Evolutionary conservation across 352 stramenopile species (phyloP).

Genomic region (Pythium brassicae): DNA sequence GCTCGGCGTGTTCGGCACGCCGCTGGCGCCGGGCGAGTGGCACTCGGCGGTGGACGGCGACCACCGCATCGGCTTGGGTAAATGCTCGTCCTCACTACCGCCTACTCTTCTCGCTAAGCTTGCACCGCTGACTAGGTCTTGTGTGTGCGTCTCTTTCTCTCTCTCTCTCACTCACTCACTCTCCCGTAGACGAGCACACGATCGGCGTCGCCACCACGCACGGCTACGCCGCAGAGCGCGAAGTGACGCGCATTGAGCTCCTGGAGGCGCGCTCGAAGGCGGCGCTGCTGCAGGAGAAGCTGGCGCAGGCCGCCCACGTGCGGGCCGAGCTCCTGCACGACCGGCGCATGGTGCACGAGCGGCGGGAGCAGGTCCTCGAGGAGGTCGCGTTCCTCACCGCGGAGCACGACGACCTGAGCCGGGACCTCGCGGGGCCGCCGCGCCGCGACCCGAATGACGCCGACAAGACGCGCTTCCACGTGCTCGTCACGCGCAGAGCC

Average conservation of each 20-base stretch:
- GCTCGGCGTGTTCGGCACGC: constrained; percentile 53
- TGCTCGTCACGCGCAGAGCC: constrained; percentile 36
- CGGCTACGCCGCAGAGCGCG: constrained; percentile 43
- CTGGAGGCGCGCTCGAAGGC: constrained; percentile 57
- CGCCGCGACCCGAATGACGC: constrained; percentile 53
- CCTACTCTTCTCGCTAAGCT: too few relatives aligned
- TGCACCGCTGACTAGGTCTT: background rate
- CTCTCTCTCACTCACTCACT: background rate
- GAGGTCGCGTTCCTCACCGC: constrained; percentile 44
- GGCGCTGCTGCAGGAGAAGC: constrained; percentile 41
- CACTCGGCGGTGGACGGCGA: constrained; percentile 43
- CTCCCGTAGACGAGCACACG: constrained; percentile 41
- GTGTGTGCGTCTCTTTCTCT: background rate
- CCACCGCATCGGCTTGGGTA: constrained; percentile 43
- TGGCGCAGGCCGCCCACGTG: constrained; percentile 38
- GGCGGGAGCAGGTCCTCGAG: constrained; percentile 37
- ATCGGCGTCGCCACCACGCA: constrained; percentile 35
- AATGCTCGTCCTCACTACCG: background rate
- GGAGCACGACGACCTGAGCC: constrained; percentile 46
- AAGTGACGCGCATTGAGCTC: constrained; percentile 38
- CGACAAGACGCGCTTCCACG: constrained; percentile 62
- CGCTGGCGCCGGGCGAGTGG: constrained; percentile 48
- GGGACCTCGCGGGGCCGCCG: constrained; percentile 45
- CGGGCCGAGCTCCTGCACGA: constrained; percentile 37
- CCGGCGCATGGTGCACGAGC: constrained; percentile 38